phyloP scores from a whole-genome alignment of 2,329 filamentous ascomycete genomes.

The Colletotrichum sojae region DNA sequence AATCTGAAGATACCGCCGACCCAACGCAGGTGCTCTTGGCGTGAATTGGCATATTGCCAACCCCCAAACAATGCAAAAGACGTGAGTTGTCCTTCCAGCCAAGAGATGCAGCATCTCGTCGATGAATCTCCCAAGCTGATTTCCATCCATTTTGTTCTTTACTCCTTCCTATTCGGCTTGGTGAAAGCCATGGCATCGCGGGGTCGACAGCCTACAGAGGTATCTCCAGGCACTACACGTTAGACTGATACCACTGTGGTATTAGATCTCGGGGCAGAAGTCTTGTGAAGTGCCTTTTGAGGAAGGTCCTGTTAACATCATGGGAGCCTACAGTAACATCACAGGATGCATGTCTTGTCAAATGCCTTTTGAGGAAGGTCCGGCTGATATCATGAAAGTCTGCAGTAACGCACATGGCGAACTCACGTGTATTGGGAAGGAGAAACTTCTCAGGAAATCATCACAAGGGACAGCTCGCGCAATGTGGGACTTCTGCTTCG shows the following conservation, averaged over 20 bases:
- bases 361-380: conserved; percentile 23
- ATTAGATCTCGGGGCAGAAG: conserved; percentile 3
- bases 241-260: conserved; percentile 10
- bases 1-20: conserved; percentile 28
- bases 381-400: conserved; percentile 5
- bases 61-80: neutral
- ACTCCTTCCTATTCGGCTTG: conserved; percentile 36
- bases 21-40: conserved; percentile 12
- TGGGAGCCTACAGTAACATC: conserved; percentile 16
- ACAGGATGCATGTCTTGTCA: conserved; percentile 16
- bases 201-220: conserved; percentile 24
- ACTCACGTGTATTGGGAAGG: conserved; percentile 34
- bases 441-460: neutral
- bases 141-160: neutral
- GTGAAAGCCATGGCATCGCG: conserved; percentile 14
- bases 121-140: neutral
- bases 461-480: neutral
- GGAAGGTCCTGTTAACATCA: conserved; percentile 22
- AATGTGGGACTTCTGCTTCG: neutral
- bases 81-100: conserved; percentile 3
- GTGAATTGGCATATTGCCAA: conserved; percentile 14
- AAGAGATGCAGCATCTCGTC: conserved; percentile 9
- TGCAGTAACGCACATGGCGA: conserved; percentile 14
- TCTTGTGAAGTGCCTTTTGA: conserved; percentile 26
- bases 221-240: neutral